phyloP scores from a whole-genome alignment of 352 stramenopile species.

The Blastocystis sp. region DNA sequence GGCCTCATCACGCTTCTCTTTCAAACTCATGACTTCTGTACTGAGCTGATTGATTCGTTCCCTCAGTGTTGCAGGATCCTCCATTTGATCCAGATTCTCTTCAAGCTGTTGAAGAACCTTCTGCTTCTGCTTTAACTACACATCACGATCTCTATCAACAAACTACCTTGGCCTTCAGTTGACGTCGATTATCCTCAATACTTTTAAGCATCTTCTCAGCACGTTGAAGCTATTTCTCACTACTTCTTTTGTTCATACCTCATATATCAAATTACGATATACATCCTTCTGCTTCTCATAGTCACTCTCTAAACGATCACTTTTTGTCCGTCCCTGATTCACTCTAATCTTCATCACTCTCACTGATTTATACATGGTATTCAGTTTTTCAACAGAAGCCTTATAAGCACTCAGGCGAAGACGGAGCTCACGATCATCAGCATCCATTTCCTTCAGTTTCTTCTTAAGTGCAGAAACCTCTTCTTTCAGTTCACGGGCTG shows the following conservation, averaged over 20 bases:
- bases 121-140: constrained; percentile 15
- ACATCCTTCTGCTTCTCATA: background rate
- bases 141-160: background rate
- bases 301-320: background rate
- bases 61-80: background rate
- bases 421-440: background rate
- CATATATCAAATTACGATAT: background rate
- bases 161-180: constrained; percentile 1
- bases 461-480: background rate
- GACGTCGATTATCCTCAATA: constrained; percentile 12
- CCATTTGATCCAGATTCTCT: background rate
- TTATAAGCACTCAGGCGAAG: background rate
- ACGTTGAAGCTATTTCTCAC: background rate
- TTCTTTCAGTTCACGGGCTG: background rate
- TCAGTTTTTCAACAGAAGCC: background rate
- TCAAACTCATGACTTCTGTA: background rate
- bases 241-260: background rate
- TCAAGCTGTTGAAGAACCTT: background rate
- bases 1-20: background rate
- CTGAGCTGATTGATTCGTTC: background rate
- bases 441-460: background rate
- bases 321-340: background rate
- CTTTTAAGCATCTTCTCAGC: constrained; percentile 32
- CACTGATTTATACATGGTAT: background rate
- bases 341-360: background rate